Percentiles rank a stretch among this genome's conserved stretches.
Conservation (phyloP, 768 basidiomycete species). For the Hericium rajendrae region DNA sequence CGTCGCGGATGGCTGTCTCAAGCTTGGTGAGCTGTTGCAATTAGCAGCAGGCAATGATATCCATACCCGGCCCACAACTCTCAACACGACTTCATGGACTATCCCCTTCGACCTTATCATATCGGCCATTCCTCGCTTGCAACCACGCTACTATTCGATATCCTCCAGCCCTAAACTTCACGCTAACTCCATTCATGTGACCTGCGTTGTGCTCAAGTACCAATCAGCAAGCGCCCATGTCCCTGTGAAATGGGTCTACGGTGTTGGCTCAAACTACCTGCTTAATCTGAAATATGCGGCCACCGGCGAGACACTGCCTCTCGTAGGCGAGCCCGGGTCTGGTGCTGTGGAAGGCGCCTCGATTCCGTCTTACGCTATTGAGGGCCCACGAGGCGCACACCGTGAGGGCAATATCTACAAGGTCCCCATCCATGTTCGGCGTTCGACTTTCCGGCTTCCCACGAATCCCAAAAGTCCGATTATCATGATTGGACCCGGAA, state of each 20-base stretch:
- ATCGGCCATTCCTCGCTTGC: slow-evolving; percentile 85
- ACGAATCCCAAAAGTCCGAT: slow-evolving; percentile 98
- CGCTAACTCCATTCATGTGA: slow-evolving; percentile 87
- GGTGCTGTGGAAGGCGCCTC: slow-evolving; percentile 31
- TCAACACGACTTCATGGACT: slow-evolving; percentile 75
- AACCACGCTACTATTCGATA: slow-evolving; percentile 97
- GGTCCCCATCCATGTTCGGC: slow-evolving; percentile 87
- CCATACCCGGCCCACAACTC: slow-evolving; percentile 41
- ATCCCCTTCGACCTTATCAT: slow-evolving; percentile 98
- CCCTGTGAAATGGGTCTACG: slow-evolving; percentile 63
- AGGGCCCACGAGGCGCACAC: slow-evolving; percentile 86
- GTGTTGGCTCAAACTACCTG: slow-evolving; percentile 92
- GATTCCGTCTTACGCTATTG: slow-evolving; percentile 72
- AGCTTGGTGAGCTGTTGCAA: slow-evolving; percentile 88
- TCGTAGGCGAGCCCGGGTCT: slow-evolving; percentile 26
- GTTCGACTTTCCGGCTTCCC: slow-evolving; percentile 94
- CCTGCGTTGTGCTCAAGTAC: slow-evolving; percentile 92
- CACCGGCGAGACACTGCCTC: slow-evolving; percentile 44
- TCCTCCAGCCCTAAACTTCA: slow-evolving; percentile 93
- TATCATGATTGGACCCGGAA: slow-evolving; percentile 98
- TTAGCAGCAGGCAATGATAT: slow-evolving; percentile 78
- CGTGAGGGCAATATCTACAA: slow-evolving; percentile 62
- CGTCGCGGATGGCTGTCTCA: slow-evolving; percentile 75
- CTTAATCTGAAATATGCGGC: slow-evolving; percentile 80
- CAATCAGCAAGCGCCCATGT: slow-evolving; percentile 52